Conservation (phyloP, 2,329 filamentous ascomycete species). For the Exophiala mesophila region DNA sequence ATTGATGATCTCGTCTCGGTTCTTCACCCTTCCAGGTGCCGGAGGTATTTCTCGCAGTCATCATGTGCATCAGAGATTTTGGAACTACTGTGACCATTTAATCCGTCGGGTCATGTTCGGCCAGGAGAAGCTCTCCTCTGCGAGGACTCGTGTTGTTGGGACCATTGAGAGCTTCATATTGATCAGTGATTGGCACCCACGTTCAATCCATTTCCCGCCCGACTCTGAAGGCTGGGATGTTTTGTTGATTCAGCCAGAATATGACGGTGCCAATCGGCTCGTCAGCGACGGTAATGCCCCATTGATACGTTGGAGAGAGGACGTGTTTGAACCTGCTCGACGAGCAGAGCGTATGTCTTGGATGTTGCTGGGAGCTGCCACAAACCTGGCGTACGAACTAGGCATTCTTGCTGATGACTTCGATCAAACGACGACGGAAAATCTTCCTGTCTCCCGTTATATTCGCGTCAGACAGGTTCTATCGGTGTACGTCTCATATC, state of each 20-base stretch:
- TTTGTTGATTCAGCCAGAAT: conserved; percentile 19
- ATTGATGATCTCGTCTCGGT: conserved; percentile 52
- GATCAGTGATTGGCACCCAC: conserved; percentile 55
- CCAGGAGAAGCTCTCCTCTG: conserved; percentile 49
- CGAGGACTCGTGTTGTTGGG: conserved; percentile 46
- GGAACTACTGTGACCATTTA: conserved; percentile 52
- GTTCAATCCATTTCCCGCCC: conserved; percentile 51
- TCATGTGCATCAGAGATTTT: conserved; percentile 51
- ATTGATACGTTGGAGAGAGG: conserved; percentile 46
- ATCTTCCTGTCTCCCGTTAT: not conserved
- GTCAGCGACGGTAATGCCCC: conserved; percentile 16
- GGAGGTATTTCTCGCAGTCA: conserved; percentile 47
- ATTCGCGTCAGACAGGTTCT: conserved; percentile 35
- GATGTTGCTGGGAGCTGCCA: conserved; percentile 12
- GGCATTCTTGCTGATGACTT: conserved; percentile 42
- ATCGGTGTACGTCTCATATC: conserved; percentile 48
- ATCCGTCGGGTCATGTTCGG: conserved; percentile 51
- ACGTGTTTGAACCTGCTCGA: conserved; percentile 51
- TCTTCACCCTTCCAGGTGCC: conserved; percentile 41
- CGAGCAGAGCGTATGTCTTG: conserved; percentile 27
- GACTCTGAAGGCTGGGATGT: conserved; percentile 51
- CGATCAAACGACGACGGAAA: conserved; percentile 1
- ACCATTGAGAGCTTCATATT: conserved; percentile 51
- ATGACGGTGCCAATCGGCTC: not conserved
- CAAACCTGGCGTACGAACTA: conserved; percentile 34